Evolutionary conservation across 2,329 filamentous ascomycete genomes (phyloP).

Genomic region (Pestalotiopsis sp.): DNA sequence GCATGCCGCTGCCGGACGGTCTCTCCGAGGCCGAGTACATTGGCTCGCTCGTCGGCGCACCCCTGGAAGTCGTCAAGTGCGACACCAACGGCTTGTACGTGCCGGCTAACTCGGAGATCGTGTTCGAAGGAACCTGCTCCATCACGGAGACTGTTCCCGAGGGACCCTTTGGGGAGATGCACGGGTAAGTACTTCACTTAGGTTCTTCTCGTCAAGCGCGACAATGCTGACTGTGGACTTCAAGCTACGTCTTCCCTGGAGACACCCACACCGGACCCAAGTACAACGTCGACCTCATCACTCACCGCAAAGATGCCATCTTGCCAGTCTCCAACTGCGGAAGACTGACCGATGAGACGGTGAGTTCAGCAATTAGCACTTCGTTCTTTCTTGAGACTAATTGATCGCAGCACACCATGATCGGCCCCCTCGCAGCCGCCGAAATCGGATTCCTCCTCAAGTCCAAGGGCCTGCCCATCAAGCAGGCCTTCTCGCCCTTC

Average conservation of each 20-base stretch:
- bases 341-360: slow-evolving; percentile 43
- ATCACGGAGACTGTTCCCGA: slow-evolving; percentile 42
- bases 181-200: slow-evolving; percentile 25
- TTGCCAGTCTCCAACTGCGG: slow-evolving; percentile 44
- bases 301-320: slow-evolving; percentile 48
- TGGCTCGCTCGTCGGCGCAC: slow-evolving; percentile 44
- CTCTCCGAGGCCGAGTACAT: slow-evolving; percentile 49
- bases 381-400: too few species aligned
- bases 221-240: background rate
- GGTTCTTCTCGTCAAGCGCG: background rate
- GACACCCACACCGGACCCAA: slow-evolving; percentile 38
- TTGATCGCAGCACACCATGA: slow-evolving; percentile 4
- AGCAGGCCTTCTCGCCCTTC: slow-evolving; percentile 44
- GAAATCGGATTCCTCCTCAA: slow-evolving; percentile 40
- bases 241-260: slow-evolving; percentile 37
- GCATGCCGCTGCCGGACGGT: slow-evolving; percentile 51
- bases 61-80: slow-evolving; percentile 52
- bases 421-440: slow-evolving; percentile 38
- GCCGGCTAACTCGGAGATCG: slow-evolving; percentile 51
- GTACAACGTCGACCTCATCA: slow-evolving; percentile 48
- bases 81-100: slow-evolving; percentile 51
- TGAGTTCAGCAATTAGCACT: background rate
- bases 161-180: slow-evolving; percentile 52
- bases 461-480: slow-evolving; percentile 41
- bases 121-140: slow-evolving; percentile 51